Evolutionary conservation across 1,284 basidiomycete genomes (phyloP), one percentile per base, ranked within the genome.

Genomic region (Malassezia psittaci): DNA sequence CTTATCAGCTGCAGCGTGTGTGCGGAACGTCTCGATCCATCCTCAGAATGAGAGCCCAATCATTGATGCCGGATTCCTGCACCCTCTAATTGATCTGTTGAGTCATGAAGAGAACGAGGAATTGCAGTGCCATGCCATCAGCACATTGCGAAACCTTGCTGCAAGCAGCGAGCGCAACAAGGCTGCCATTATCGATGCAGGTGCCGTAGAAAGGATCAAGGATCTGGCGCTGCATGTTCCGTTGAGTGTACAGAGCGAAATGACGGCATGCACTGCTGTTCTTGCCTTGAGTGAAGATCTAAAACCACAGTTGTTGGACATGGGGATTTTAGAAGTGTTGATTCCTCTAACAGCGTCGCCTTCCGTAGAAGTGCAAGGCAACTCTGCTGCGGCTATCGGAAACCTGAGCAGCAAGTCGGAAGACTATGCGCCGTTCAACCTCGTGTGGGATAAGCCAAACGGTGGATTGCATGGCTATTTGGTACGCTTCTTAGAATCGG

Each of bases 81-180:
- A 90, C 71, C 94, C 94, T 1, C 79, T 99, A 40, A 96, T 99
- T 76, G 90, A 90, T 72, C 81, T 98, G 37, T 80, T 99, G 38
- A 90, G 90, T 5, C 98, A 98, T 79, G 96, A 81, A 76, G 94
- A 99, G 76, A 98, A 98, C 74, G 94, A 99, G 77, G 94, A 99
- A 77, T 90, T 99, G 34, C 93, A 98, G 76, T 98, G 94, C 71
- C 94, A 99, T 72, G 94, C 94, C n/a, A 99, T 99, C 66, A 94
- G 89, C 29, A 99, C 94, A 0, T 80, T 99, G 51, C 83, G 94
- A 35, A 99, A 99, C 75, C 81, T 98, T 12, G 94, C 94, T 1
- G 94, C 94, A 0, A 91, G 88, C 72, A 90, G 87, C 42, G 93
- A 98, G 80, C 89, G 91, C 79, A 99, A 98, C 80, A 99, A 98